Base-by-base conservation (phyloP, 805 yeast species). In the Metschnikowia santaceciliae region DNA sequence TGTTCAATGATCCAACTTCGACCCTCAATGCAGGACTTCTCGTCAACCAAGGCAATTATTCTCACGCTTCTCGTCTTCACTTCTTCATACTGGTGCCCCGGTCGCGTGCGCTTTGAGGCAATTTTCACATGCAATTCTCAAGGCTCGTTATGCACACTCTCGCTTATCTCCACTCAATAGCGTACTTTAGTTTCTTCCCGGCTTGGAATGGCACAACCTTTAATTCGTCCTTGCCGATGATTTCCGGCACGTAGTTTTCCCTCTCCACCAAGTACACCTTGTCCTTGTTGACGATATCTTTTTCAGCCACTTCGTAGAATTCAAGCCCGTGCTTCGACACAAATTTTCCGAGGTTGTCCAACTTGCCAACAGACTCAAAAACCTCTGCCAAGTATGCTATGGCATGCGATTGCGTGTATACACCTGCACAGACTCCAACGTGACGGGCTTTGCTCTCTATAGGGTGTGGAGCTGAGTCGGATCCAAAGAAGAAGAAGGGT, bases 391-490 rank as follows among this genome's bases (percentile, higher is more conserved):
- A 71, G 57, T 92, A 94, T 7, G 90, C 76, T 17, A 94, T 68
- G 1, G 87, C 96, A 59, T 81, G 81, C 20, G 88, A 79, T 68
- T 94, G 99, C 1, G 98, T 88, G 70, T 80, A 94, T 7, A 94
- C 97, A 63, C 99, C 99, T n/a, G 99, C 99, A 62, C 97, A 90
- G 15, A 92, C 97, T 20, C 91, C 92, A 35, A 76, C 72, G 58
- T 82, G 90, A 54, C 79, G 84, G 23, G 88, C 76, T 69, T 95
- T 95, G 53, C 83, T 83, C 55, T 80, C 80, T 23, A 88, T 63
- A 6, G 97, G 96, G 67, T 94, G 99, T 23, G 99, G 99, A 32
- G 99, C 99, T 20, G 97, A 89, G 67, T 94, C 99, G 1, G 97
- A 88, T 6, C 99, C 99, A 64, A 91, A 94, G 74, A 94, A 89